Conservation (phyloP, 2,329 filamentous ascomycete species). For the Penicillium sp. region DNA sequence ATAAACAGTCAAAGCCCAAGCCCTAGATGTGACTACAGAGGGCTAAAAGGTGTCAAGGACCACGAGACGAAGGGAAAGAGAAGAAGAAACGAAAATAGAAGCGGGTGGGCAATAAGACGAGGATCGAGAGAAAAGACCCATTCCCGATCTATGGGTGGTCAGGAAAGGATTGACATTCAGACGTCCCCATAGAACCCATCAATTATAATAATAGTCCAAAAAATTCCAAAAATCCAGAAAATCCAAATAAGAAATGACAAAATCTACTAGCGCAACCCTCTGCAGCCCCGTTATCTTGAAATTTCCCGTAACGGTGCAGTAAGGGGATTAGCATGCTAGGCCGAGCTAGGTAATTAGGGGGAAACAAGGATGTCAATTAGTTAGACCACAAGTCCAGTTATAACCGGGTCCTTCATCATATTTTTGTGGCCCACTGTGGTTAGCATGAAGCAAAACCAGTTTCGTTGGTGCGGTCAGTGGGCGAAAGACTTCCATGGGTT, state of each 20-base stretch:
- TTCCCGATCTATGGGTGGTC: constrained; percentile 25
- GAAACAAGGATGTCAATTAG: not conserved
- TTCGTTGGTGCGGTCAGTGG: constrained; percentile 11
- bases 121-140: constrained; percentile 17
- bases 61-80: not conserved
- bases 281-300: constrained; percentile 27
- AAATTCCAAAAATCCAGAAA: constrained; percentile 10
- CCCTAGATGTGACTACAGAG: not conserved
- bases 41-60: not conserved
- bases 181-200: constrained; percentile 16
- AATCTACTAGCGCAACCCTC: constrained; percentile 23
- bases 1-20: not conserved
- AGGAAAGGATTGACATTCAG: constrained; percentile 24
- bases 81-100: constrained; percentile 12
- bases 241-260: constrained; percentile 22
- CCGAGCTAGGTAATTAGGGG: not conserved
- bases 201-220: constrained; percentile 15
- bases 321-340: constrained; percentile 13
- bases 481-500: constrained; percentile 20
- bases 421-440: constrained; percentile 3
- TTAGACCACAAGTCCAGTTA: not conserved
- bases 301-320: constrained; percentile 23
- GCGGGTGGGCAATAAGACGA: constrained; percentile 13
- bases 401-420: constrained; percentile 2
- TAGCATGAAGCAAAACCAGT: constrained; percentile 19